A percentile compares a stretch with the other conserved stretches of the same genome.
phyloP scores from a whole-genome alignment of 257 asterid genomes.

The Solanum chmielewskii region DNA sequence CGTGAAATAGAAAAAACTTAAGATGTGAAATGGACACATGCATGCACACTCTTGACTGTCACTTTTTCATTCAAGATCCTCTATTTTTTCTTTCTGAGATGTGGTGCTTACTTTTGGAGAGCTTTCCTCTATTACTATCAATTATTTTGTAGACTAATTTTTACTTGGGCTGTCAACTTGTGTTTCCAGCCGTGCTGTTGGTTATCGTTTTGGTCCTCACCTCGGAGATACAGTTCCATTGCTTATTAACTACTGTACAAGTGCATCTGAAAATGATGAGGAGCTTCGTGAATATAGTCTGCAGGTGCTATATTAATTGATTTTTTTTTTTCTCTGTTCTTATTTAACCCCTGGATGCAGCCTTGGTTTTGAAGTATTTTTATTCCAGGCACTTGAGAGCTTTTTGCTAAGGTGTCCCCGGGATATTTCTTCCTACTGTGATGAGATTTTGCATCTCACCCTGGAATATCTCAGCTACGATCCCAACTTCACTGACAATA shows the following conservation, averaged over 20 bases:
- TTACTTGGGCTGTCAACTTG: neutral
- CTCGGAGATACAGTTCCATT: conserved; percentile 93
- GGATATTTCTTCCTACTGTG: conserved; percentile 80
- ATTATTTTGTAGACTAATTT: neutral
- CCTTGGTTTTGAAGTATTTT: neutral
- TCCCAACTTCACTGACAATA: conserved; percentile 94
- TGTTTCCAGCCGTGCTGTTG: conserved; percentile 83
- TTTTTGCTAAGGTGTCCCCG: conserved; percentile 89
- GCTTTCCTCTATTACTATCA: neutral
- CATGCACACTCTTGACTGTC: neutral
- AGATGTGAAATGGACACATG: neutral
- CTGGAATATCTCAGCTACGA: conserved; percentile 91
- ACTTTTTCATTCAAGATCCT: neutral
- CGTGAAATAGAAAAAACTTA: neutral
- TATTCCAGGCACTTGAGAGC: conserved; percentile 83
- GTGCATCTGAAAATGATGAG: conserved; percentile 98
- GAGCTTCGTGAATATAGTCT: conserved; percentile 96
- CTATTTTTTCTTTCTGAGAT: neutral
- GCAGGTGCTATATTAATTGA: conserved; percentile 48
- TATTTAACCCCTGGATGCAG: neutral
- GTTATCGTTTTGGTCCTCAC: conserved; percentile 97
- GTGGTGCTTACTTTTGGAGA: neutral
- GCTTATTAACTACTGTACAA: conserved; percentile 68
- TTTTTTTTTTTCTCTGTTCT: neutral
- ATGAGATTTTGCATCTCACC: conserved; percentile 68